phyloP scores from a whole-genome alignment of 495 filamentous ascomycete genomes.

The Hypomontagnella monticulosa region DNA sequence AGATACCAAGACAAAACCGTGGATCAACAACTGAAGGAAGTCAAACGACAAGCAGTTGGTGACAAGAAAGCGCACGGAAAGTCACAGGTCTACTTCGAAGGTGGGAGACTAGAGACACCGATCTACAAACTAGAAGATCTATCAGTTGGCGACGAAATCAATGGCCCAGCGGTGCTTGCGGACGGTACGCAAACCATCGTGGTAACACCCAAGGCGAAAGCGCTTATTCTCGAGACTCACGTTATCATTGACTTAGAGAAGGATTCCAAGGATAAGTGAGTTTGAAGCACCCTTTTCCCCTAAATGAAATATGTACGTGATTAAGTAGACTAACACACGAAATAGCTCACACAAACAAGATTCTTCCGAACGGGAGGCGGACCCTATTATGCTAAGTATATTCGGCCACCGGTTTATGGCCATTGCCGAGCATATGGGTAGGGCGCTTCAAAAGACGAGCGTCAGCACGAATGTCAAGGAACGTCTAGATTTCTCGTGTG shows the following conservation, averaged over 20 bases:
- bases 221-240: constrained; percentile 77
- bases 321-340: constrained; percentile 24
- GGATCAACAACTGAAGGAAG: constrained; percentile 76
- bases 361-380: constrained; percentile 64
- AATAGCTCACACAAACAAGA: constrained; percentile 47
- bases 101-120: constrained; percentile 78
- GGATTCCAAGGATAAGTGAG: constrained; percentile 59
- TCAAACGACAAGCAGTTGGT: constrained; percentile 60
- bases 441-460: constrained; percentile 94
- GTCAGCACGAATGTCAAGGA: constrained; percentile 99
- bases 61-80: constrained; percentile 64
- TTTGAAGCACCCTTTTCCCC: neutral
- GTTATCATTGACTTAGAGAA: constrained; percentile 76
- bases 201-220: constrained; percentile 80
- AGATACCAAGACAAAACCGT: constrained; percentile 80
- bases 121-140: constrained; percentile 87
- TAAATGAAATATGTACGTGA: neutral
- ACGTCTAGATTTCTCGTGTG: constrained; percentile 94
- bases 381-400: constrained; percentile 93
- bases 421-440: constrained; percentile 97
- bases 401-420: constrained; percentile 99
- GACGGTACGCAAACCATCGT: constrained; percentile 97
- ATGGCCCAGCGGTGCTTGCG: constrained; percentile 89
- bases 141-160: constrained; percentile 75
- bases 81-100: constrained; percentile 75